Percentiles rank a stretch among this genome's conserved stretches.
phyloP scores from a whole-genome alignment of 2,329 filamentous ascomycete species.

The Acrodontium crateriforme region DNA sequence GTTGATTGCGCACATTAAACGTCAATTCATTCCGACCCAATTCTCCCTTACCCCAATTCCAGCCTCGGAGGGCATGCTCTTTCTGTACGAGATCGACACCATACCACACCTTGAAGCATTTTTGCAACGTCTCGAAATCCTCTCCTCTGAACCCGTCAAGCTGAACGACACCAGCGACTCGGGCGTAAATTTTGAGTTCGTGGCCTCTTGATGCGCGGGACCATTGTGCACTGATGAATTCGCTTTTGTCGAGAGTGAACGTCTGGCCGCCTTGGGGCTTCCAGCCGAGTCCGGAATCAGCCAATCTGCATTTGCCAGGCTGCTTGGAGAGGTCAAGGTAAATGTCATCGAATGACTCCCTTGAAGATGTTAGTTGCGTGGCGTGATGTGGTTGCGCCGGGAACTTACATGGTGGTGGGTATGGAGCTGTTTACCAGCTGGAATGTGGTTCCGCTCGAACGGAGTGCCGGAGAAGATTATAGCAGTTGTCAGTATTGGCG shows the following conservation, averaged over 20 bases:
- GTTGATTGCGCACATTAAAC: constrained; percentile 94
- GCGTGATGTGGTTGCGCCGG: no score
- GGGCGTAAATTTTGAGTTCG: constrained; percentile 81
- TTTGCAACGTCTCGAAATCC: constrained; percentile 80
- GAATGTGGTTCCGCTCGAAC: no score
- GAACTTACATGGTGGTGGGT: no score
- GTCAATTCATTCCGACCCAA: constrained; percentile 89
- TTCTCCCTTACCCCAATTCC: constrained; percentile 99
- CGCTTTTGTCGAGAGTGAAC: constrained; percentile 79
- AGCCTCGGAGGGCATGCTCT: constrained; percentile 88
- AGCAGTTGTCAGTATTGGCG: no score
- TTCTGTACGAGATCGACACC: constrained; percentile 82
- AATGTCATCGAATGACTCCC: constrained; percentile 95
- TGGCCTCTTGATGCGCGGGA: constrained; percentile 83
- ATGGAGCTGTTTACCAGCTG: no score
- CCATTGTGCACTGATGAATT: constrained; percentile 84
- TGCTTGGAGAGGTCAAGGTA: constrained; percentile 91
- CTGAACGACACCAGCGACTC: constrained; percentile 75
- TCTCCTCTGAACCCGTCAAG: constrained; percentile 70
- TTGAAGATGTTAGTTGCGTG: no score
- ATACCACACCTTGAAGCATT: constrained; percentile 97
- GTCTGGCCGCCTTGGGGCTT: constrained; percentile 83
- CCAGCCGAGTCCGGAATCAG: constrained; percentile 90
- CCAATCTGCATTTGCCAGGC: constrained; percentile 84
- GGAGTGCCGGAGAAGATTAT: no score